Base-by-base conservation (phyloP, 345 rosid genomes). In the Odontarrhena argentea region DNA sequence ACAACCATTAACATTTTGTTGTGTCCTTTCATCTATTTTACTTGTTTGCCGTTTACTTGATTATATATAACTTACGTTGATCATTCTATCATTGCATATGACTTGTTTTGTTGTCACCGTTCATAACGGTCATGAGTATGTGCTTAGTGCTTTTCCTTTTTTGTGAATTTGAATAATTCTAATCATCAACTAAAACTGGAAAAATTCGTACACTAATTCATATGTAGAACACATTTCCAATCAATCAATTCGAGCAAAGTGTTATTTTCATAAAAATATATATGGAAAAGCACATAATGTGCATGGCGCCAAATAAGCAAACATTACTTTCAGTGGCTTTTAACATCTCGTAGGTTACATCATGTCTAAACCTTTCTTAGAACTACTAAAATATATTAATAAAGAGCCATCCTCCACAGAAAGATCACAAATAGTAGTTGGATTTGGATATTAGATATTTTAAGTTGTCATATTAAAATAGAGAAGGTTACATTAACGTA, bases 261-360 rank as follows among this genome's bases (percentile, higher is more conserved):
- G 40, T 53, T 53, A 8, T 49, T 49, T 36, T 26, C 25, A 13
- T 38, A 49, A 68, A 49, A 34, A 2, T 28, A 2, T 30, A 41
- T 18, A 42, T 60, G 38, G 2, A 50, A 49, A 64, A 6, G 45
- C 18, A 47, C 67, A n/a, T 49, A 8, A 48, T 40, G 65, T 57
- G 22, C 40, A 18, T 18, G 22, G 22, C 22, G 38, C 22, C 55
- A 18, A 47, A 6, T 44, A 24, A 43, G 43, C n/a, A 55, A 18
- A 71, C 70, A 71, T 71, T 47, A 63, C 59, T 64, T 71, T 71
- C 65, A 64, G n/a, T 71, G 2, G 48, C 65, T 56, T 71, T 64
- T 48, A 56, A 13, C 30, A 4, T 56, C 30, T 18, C 65, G 30
- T 40, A 48, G 30, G 57, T 63, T 63, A 10, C 54, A 24, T 56